A percentile compares a stretch with the other conserved stretches of the same genome.
phyloP scores from a whole-genome alignment of 768 basidiomycete genomes.

The Termitomyces heimii region DNA sequence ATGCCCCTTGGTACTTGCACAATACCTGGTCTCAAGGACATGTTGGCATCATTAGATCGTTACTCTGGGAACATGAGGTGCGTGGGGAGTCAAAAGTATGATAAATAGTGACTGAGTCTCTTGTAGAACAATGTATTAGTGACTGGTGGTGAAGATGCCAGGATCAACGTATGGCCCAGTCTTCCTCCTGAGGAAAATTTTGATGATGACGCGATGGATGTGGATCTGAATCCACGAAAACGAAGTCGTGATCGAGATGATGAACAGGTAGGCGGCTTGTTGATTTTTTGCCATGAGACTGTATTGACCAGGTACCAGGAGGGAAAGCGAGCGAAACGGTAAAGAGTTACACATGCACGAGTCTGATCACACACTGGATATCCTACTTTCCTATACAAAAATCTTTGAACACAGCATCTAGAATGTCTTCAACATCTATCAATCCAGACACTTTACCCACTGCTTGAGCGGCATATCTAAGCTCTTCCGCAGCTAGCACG shows the following conservation, averaged over 20 bases:
- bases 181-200: slow-evolving; percentile 5
- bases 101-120: background rate
- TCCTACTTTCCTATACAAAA: slow-evolving; percentile 81
- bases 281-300: background rate
- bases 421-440: slow-evolving; percentile 77
- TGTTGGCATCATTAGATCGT: slow-evolving; percentile 47
- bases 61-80: slow-evolving; percentile 53
- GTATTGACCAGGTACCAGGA: slow-evolving; percentile 7
- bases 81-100: background rate
- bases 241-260: slow-evolving; percentile 17
- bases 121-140: slow-evolving; percentile 32
- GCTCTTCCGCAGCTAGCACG: slow-evolving; percentile 80
- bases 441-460: slow-evolving; percentile 81
- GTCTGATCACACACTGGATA: background rate
- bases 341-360: background rate
- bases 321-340: slow-evolving; percentile 13
- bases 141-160: slow-evolving; percentile 48
- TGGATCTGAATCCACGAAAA: slow-evolving; percentile 18
- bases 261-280: slow-evolving; percentile 14
- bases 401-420: slow-evolving; percentile 77
- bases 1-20: slow-evolving; percentile 42
- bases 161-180: slow-evolving; percentile 35
- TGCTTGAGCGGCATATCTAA: slow-evolving; percentile 79
- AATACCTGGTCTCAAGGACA: slow-evolving; percentile 53
- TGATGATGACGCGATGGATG: slow-evolving; percentile 19